Evolutionary conservation across 2,329 filamentous ascomycete genomes (phyloP).

Genomic region (Claviceps arundinis): DNA sequence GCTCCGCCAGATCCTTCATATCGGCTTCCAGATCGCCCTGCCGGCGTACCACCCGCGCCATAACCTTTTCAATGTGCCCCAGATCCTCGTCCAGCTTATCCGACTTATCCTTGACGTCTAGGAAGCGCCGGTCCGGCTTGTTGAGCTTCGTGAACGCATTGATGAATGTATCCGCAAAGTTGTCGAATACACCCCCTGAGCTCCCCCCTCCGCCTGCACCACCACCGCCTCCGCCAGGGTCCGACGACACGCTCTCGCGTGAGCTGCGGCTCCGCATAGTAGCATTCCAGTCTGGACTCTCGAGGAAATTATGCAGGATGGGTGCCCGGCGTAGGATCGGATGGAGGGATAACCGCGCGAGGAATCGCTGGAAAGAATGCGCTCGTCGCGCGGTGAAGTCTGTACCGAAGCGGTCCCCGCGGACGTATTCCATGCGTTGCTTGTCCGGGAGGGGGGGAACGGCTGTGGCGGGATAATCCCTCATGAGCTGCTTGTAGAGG

Average conservation of each 20-base stretch:
- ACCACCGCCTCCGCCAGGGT: slow-evolving; percentile 19
- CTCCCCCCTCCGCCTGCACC: slow-evolving; percentile 4
- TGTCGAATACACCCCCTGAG: slow-evolving; percentile 72
- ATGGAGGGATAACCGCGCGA: slow-evolving; percentile 75
- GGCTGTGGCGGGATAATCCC: slow-evolving; percentile 81
- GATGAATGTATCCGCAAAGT: slow-evolving; percentile 89
- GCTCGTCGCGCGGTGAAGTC: slow-evolving; percentile 86
- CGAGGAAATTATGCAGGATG: slow-evolving; percentile 79
- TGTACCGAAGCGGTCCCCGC: slow-evolving; percentile 83
- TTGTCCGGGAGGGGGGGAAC: slow-evolving; percentile 94
- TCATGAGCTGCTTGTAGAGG: slow-evolving; percentile 77
- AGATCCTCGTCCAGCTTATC: slow-evolving; percentile 93
- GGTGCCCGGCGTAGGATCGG: slow-evolving; percentile 74
- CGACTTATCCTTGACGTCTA: slow-evolving; percentile 83
- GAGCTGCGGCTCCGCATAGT: slow-evolving; percentile 73
- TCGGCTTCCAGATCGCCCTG: slow-evolving; percentile 81
- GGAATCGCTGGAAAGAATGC: slow-evolving; percentile 82
- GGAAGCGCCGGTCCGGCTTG: slow-evolving; percentile 86
- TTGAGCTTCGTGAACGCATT: slow-evolving; percentile 96
- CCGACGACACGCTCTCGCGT: slow-evolving; percentile 41
- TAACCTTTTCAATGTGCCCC: slow-evolving; percentile 87
- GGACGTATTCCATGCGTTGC: slow-evolving; percentile 98
- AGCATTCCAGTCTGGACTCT: slow-evolving; percentile 90
- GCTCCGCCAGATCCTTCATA: slow-evolving; percentile 77
- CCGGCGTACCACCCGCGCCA: slow-evolving; percentile 75